phyloP scores from a whole-genome alignment of 345 rosid genomes.

The Stellera chamaejasme region DNA sequence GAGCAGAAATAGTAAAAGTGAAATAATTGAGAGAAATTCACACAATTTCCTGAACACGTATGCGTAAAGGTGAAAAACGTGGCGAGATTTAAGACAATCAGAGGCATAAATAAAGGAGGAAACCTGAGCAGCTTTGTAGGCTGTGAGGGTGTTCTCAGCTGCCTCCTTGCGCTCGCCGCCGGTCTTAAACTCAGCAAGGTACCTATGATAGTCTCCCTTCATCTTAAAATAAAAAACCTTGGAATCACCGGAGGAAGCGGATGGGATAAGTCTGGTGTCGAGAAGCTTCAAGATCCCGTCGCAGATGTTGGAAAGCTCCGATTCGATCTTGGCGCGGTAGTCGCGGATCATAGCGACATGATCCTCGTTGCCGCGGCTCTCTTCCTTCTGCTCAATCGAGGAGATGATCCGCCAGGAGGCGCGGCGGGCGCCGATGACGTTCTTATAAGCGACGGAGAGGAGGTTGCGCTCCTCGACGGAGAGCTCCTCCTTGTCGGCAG shows the following conservation, averaged over 20 bases:
- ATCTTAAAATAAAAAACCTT: constrained; percentile 86
- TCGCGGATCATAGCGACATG: constrained; percentile 75
- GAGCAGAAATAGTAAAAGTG: background rate
- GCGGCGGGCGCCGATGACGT: constrained; percentile 92
- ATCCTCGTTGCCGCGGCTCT: constrained; percentile 87
- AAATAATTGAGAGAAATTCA: background rate
- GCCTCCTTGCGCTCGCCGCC: constrained; percentile 85
- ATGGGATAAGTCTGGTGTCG: constrained; percentile 61
- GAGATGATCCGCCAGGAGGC: constrained; percentile 93
- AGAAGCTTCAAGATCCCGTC: constrained; percentile 80
- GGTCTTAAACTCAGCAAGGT: constrained; percentile 79
- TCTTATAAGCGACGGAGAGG: constrained; percentile 93
- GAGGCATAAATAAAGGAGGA: background rate
- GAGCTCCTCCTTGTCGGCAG: constrained; percentile 56
- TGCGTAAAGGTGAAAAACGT: background rate
- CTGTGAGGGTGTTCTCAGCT: constrained; percentile 74
- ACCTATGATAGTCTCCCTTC: constrained; percentile 91
- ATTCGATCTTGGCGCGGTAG: constrained; percentile 60
- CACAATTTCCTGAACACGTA: background rate
- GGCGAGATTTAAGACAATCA: background rate
- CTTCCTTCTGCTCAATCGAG: constrained; percentile 88
- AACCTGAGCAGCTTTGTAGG: constrained; percentile 93
- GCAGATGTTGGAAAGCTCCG: constrained; percentile 65
- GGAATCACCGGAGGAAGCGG: constrained; percentile 66
- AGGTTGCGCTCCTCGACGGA: constrained; percentile 86